A percentile compares a stretch with the other conserved stretches of the same genome.
Conservation (phyloP, 2,329 filamentous ascomycete species). For the Ceratocystis diversiconidia region DNA sequence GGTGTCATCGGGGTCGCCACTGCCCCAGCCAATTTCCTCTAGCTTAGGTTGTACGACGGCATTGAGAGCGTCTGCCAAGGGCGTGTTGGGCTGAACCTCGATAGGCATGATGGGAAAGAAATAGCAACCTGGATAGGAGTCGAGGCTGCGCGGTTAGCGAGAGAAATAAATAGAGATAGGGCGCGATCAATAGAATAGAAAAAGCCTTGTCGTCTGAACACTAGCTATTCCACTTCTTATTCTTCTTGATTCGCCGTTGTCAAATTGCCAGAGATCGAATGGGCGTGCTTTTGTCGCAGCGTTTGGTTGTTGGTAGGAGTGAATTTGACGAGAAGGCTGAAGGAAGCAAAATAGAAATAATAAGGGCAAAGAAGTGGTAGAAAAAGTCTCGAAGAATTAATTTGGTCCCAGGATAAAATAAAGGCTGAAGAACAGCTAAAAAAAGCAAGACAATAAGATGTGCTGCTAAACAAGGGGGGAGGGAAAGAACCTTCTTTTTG, state of each 20-base stretch:
- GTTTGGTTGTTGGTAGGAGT: neutral
- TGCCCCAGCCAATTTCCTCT: conserved; percentile 82
- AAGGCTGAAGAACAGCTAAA: neutral
- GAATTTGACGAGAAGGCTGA: neutral
- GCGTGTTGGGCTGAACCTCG: conserved; percentile 62
- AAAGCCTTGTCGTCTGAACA: neutral
- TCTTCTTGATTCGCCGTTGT: neutral
- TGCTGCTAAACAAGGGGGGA: neutral
- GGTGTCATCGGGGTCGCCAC: conserved; percentile 60
- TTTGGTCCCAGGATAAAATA: neutral
- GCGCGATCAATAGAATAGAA: neutral
- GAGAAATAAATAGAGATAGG: no score
- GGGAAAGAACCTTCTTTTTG: neutral
- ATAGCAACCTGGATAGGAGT: conserved; percentile 12
- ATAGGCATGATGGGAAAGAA: conserved; percentile 49
- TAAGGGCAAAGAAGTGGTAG: neutral
- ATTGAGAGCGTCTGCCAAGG: conserved; percentile 71
- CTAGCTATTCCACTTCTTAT: neutral
- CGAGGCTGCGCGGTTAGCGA: neutral
- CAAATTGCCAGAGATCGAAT: neutral
- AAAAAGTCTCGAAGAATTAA: neutral
- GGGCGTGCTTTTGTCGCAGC: neutral
- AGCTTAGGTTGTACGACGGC: conserved; percentile 78
- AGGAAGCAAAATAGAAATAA: neutral
- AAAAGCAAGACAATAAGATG: neutral